Conservation (phyloP, 345 rosid species). For the Durio zibethinus region DNA sequence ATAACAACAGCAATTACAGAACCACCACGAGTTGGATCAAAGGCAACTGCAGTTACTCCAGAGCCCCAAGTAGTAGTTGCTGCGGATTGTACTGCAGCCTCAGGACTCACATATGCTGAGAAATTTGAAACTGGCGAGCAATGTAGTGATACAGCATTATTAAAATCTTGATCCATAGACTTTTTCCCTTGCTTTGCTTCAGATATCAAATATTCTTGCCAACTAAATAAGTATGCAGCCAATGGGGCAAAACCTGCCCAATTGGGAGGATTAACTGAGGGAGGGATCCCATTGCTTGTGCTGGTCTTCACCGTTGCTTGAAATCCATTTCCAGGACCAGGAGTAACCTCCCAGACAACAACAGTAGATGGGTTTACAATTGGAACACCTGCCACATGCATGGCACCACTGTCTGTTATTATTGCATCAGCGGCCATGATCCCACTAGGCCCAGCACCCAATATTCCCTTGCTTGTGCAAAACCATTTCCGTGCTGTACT, state of each 20-base stretch:
- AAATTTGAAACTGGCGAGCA: conserved; percentile 99
- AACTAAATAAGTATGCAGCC: conserved; percentile 91
- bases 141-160: conserved; percentile 65
- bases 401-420: conserved; percentile 90
- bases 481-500: conserved; percentile 75
- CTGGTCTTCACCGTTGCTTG: conserved; percentile 68
- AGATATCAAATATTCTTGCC: conserved; percentile 91
- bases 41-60: conserved; percentile 98
- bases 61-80: conserved; percentile 99
- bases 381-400: conserved; percentile 99
- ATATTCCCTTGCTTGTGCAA: conserved; percentile 90
- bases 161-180: conserved; percentile 59
- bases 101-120: conserved; percentile 98
- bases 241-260: conserved; percentile 99
- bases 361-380: conserved; percentile 97
- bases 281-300: conserved; percentile 65
- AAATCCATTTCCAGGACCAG: conserved; percentile 92
- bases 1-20: conserved; percentile 97
- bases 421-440: conserved; percentile 99
- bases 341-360: conserved; percentile 99
- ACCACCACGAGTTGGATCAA: conserved; percentile 98
- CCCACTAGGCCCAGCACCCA: conserved; percentile 99
- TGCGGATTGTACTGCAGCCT: conserved; percentile 94
- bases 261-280: conserved; percentile 78
- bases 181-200: conserved; percentile 76